Evolutionary conservation across 352 stramenopile species (phyloP).

Genomic region (Pythium rishiriense): DNA sequence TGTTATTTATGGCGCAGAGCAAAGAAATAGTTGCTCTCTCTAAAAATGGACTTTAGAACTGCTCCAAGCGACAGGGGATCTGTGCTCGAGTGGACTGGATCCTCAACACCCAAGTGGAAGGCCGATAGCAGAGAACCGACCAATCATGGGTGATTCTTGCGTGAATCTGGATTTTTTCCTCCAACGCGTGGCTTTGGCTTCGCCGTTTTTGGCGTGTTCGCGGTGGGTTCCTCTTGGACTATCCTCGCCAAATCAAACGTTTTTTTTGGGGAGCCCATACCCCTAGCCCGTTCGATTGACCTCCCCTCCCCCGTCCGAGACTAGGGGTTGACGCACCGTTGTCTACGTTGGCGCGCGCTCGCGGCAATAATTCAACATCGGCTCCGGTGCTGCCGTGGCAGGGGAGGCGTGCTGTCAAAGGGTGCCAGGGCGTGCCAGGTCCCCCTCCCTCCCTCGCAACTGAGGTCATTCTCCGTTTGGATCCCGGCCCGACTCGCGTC

Average conservation of each 20-base stretch:
- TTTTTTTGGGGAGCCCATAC: conserved; percentile 9
- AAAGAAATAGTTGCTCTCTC: background rate
- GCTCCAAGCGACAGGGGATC: background rate
- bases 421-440: background rate
- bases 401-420: conserved; percentile 13
- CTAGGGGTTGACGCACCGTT: conserved; percentile 28
- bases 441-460: conserved; percentile 1
- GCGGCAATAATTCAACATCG: conserved; percentile 25
- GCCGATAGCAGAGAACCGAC: background rate
- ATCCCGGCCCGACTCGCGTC: conserved; percentile 21
- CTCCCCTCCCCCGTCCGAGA: conserved; percentile 10
- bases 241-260: conserved; percentile 15
- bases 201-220: conserved; percentile 7
- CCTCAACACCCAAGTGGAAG: background rate
- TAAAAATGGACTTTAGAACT: background rate
- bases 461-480: conserved; percentile 47
- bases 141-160: background rate
- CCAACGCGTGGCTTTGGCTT: background rate
- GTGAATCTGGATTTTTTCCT: background rate
- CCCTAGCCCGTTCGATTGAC: conserved; percentile 17
- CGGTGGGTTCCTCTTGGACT: background rate
- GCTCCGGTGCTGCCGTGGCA: conserved; percentile 17
- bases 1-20: conserved; percentile 1
- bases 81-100: conserved; percentile 1
- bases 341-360: conserved; percentile 14